Percentiles rank a stretch among this genome's conserved stretches.
Conservation (phyloP, 257 asterid genomes). For the Cordia subcordata region DNA sequence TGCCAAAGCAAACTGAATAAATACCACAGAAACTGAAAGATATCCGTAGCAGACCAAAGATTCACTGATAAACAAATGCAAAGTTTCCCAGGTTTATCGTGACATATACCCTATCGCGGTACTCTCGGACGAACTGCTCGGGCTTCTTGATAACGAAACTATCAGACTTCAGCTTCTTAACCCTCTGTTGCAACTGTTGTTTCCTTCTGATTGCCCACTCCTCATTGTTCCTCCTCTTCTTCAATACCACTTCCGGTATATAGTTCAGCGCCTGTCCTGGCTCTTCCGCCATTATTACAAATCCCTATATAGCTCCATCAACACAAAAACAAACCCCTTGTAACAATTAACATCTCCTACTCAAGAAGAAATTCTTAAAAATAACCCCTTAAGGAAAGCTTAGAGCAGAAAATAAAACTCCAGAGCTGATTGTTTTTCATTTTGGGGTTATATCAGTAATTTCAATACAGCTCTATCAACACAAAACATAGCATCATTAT, state of each 20-base stretch:
- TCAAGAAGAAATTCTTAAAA: background rate
- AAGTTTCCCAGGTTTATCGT: background rate
- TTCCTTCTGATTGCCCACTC: slow-evolving; percentile 82
- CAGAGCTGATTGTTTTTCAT: background rate
- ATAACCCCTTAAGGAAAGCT: too few species aligned
- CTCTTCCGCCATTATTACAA: slow-evolving; percentile 50
- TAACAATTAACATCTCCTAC: background rate
- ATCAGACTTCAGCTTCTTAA: slow-evolving; percentile 45
- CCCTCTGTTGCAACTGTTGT: slow-evolving; percentile 60
- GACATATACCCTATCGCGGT: slow-evolving; percentile 55
- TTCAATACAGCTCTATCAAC: background rate
- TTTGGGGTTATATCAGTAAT: background rate
- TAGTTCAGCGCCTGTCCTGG: slow-evolving; percentile 45
- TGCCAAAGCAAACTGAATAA: background rate
- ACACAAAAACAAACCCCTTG: background rate
- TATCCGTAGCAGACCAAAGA: too few species aligned
- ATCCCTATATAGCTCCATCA: background rate
- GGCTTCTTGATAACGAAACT: slow-evolving; percentile 65
- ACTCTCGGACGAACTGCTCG: slow-evolving; percentile 75
- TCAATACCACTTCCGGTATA: slow-evolving; percentile 74
- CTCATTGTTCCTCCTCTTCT: slow-evolving; percentile 91
- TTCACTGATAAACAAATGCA: too few species aligned
- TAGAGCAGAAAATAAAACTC: background rate
- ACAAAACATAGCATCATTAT: background rate
- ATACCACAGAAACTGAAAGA: too few species aligned